Conservation (phyloP, 345 rosid species). For the Litchi chinensis region DNA sequence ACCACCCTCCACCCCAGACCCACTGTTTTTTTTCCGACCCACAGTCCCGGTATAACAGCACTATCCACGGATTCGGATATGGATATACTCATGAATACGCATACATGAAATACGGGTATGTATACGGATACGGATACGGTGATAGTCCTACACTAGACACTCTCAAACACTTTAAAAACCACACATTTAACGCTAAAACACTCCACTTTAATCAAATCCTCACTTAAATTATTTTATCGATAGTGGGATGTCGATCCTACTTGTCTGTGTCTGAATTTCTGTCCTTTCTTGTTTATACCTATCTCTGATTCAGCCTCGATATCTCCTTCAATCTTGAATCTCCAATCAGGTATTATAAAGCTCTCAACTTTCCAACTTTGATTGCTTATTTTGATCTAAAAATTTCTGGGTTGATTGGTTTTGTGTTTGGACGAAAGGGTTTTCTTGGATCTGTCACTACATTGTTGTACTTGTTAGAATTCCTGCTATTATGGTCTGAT, state of each 20-base stretch:
- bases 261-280: neutral
- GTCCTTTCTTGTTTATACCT: neutral
- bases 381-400: neutral
- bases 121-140: neutral
- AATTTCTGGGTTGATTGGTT: neutral
- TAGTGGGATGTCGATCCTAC: neutral
- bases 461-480: neutral
- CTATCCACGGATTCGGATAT: too few species aligned
- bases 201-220: neutral
- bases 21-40: neutral
- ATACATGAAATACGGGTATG: neutral
- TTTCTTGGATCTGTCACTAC: neutral
- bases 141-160: neutral
- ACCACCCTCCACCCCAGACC: neutral
- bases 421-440: neutral
- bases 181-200: neutral
- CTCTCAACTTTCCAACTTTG: neutral
- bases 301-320: neutral
- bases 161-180: neutral
- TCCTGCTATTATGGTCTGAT: neutral
- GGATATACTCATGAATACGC: neutral
- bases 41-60: too few species aligned
- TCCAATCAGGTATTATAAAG: conserved; percentile 9
- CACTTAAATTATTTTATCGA: neutral
- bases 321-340: conserved; percentile 21